Percentiles rank a stretch among this genome's conserved stretches.
Conservation (phyloP, 2,329 filamentous ascomycete genomes). For the Trichoderma lentiforme region DNA sequence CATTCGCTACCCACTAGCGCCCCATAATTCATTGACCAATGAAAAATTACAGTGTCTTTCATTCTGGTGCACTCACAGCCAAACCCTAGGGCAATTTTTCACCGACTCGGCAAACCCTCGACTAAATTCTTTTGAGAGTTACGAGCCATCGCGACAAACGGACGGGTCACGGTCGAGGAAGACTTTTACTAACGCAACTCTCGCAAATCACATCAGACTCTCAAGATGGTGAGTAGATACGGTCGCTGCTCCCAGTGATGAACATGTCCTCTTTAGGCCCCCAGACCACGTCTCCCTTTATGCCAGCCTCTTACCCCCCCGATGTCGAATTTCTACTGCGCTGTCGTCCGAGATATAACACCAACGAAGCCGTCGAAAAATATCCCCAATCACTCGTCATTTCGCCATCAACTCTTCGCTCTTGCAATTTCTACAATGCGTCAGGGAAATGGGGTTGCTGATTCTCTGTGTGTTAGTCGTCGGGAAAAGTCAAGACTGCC, state of each 20-base stretch:
- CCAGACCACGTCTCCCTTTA: conserved; percentile 16
- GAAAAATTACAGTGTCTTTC: conserved; percentile 28
- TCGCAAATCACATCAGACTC: conserved; percentile 42
- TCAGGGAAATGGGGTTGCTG: conserved; percentile 6
- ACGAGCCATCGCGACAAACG: conserved; percentile 34
- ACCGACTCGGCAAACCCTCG: conserved; percentile 36
- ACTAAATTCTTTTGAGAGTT: conserved; percentile 32
- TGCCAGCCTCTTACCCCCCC: conserved; percentile 4
- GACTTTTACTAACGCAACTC: conserved; percentile 34
- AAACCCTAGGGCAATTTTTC: conserved; percentile 40
- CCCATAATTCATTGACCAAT: conserved; percentile 27
- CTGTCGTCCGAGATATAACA: conserved; percentile 13
- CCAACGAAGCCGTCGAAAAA: conserved; percentile 8
- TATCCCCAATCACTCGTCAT: not conserved
- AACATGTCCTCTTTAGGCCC: conserved; percentile 13
- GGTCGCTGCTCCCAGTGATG: conserved; percentile 17
- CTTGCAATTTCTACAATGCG: not conserved
- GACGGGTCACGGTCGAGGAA: conserved; percentile 36
- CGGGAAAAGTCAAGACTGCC: conserved; percentile 82
- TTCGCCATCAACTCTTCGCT: conserved; percentile 16
- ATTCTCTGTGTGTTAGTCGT: conserved; percentile 36
- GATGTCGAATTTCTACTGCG: conserved; percentile 19
- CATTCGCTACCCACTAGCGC: not conserved
- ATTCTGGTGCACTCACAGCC: conserved; percentile 25
- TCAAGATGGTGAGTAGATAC: conserved; percentile 48